Conservation (phyloP, 352 stramenopile species). For the Globisporangium splendens region DNA sequence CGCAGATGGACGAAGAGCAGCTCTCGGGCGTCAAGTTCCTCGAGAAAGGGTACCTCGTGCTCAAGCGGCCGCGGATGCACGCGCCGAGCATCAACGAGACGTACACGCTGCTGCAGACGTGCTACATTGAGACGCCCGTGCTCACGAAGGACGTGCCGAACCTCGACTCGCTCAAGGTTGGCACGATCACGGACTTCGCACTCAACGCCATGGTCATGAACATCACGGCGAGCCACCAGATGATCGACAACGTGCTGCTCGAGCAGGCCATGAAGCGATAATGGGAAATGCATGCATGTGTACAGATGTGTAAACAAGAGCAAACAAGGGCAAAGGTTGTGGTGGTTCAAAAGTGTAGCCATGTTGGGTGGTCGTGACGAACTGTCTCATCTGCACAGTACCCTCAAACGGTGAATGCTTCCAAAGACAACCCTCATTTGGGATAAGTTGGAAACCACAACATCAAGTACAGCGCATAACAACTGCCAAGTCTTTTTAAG, state of each 20-base stretch:
- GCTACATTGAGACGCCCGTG: conserved; percentile 29
- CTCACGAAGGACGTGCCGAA: conserved; percentile 7
- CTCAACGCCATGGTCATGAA: conserved; percentile 3
- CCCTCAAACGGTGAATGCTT: too few species aligned
- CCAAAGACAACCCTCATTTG: too few species aligned
- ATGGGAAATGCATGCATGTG: too few species aligned
- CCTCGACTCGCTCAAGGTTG: background rate
- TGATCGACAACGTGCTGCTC: conserved; percentile 14
- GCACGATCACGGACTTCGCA: conserved; percentile 8
- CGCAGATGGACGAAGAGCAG: conserved; percentile 38
- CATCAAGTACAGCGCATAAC: too few species aligned
- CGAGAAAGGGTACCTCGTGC: conserved; percentile 54
- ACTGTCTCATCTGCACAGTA: too few species aligned
- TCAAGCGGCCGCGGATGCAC: conserved; percentile 21
- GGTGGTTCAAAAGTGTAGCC: too few species aligned
- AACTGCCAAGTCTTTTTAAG: too few species aligned
- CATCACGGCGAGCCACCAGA: conserved; percentile 11
- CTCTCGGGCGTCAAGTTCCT: conserved; percentile 40
- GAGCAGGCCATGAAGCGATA: too few species aligned
- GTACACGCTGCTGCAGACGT: conserved; percentile 24
- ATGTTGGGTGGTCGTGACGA: too few species aligned
- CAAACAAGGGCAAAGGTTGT: too few species aligned
- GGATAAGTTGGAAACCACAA: too few species aligned
- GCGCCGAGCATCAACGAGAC: background rate
- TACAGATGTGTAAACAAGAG: too few species aligned